Conservation (phyloP, 805 yeast species). For the Scheffersomyces stipitis region DNA sequence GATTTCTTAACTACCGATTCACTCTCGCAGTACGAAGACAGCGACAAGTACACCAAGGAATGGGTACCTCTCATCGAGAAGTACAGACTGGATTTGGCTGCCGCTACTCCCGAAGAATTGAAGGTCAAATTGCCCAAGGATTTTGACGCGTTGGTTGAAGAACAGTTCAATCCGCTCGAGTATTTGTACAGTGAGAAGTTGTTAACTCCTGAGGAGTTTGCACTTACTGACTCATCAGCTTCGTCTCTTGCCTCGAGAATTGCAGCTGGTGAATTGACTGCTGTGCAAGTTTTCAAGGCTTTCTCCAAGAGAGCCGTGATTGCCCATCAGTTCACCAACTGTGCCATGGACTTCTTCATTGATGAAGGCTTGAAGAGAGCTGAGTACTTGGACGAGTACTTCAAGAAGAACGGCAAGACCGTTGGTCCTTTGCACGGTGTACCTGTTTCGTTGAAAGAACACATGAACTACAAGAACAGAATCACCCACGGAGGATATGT, state of each 20-base stretch:
- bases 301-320: conserved; percentile 64
- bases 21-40: conserved; percentile 37
- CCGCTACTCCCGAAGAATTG: conserved; percentile 31
- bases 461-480: conserved; percentile 52
- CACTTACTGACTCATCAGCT: conserved; percentile 46
- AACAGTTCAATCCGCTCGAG: conserved; percentile 38
- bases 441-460: conserved; percentile 67
- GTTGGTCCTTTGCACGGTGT: conserved; percentile 68
- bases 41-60: conserved; percentile 36
- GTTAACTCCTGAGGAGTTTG: conserved; percentile 37
- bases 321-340: conserved; percentile 62
- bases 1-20: conserved; percentile 33
- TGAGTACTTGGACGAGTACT: conserved; percentile 52
- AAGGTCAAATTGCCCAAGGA: conserved; percentile 33
- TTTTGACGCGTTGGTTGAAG: conserved; percentile 29
- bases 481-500: conserved; percentile 64
- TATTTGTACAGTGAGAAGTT: conserved; percentile 34
- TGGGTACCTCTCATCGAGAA: conserved; percentile 50
- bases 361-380: conserved; percentile 62
- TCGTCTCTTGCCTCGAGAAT: conserved; percentile 42
- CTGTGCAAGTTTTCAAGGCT: conserved; percentile 57
- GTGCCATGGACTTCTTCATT: conserved; percentile 60
- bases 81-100: conserved; percentile 36
- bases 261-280: conserved; percentile 45
- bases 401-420: conserved; percentile 44